phyloP scores from a whole-genome alignment of 768 basidiomycete species.

The Boletus subparvulus region DNA sequence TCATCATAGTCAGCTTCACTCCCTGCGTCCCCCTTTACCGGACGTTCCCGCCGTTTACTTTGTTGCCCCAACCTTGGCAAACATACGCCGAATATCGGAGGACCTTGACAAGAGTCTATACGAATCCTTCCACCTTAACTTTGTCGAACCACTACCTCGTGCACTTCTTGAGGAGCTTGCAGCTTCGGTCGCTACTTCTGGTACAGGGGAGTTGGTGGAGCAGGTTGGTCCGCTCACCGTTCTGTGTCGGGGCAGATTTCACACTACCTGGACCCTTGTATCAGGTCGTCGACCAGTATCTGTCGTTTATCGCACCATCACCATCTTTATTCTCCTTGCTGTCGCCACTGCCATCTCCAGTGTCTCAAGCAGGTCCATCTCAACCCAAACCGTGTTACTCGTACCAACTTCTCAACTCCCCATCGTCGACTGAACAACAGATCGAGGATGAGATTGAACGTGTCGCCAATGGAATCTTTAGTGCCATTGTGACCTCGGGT shows the following conservation, averaged over 20 bases:
- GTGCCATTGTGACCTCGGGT: slow-evolving; percentile 88
- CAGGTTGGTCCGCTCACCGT: slow-evolving; percentile 48
- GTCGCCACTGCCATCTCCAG: slow-evolving; percentile 48
- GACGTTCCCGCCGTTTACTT: slow-evolving; percentile 99
- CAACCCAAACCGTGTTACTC: slow-evolving; percentile 51
- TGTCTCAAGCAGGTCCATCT: slow-evolving; percentile 35
- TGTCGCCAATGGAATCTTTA: slow-evolving; percentile 86
- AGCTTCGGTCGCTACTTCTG: slow-evolving; percentile 79
- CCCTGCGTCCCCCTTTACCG: slow-evolving; percentile 80
- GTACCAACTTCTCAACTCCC: slow-evolving; percentile 89
- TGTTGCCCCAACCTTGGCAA: slow-evolving; percentile 83
- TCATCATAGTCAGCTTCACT: slow-evolving; percentile 77
- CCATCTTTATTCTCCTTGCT: slow-evolving; percentile 90
- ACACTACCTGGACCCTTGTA: neutral
- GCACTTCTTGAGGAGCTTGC: slow-evolving; percentile 93
- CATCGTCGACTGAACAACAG: slow-evolving; percentile 82
- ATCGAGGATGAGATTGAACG: slow-evolving; percentile 94
- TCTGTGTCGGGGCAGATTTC: neutral
- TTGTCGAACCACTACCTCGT: slow-evolving; percentile 88
- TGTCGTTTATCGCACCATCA: slow-evolving; percentile 94
- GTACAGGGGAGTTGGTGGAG: slow-evolving; percentile 76
- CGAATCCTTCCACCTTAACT: slow-evolving; percentile 92
- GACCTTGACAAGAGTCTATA: slow-evolving; percentile 90
- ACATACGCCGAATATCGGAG: slow-evolving; percentile 88
- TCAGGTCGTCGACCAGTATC: slow-evolving; percentile 93